Conservation (phyloP, 2,329 filamentous ascomycete species). For the Periconia macrospinosa region DNA sequence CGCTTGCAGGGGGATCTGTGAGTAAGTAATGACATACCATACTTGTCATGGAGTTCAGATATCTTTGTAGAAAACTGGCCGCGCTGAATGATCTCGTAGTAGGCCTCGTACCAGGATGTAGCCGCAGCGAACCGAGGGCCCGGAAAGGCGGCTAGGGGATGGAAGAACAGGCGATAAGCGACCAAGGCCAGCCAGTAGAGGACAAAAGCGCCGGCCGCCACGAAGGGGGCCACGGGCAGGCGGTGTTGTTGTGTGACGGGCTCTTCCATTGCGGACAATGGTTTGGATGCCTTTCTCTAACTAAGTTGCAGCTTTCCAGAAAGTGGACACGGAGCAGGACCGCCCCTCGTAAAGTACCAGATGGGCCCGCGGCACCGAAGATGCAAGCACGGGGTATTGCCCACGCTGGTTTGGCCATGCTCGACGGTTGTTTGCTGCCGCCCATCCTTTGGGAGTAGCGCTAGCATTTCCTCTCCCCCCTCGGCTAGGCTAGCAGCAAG, state of each 20-base stretch:
- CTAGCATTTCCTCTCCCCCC: neutral
- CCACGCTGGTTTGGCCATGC: too few relatives aligned
- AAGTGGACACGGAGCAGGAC: neutral
- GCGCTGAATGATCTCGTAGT: conserved; percentile 35
- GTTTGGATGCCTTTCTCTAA: neutral
- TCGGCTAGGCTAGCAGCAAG: too few relatives aligned
- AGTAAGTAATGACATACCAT: conserved; percentile 25
- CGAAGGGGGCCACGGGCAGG: conserved; percentile 9
- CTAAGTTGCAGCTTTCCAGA: neutral
- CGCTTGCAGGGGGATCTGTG: neutral
- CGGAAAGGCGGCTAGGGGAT: conserved; percentile 50
- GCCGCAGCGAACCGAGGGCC: conserved; percentile 43
- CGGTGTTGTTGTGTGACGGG: neutral
- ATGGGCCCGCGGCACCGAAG: neutral
- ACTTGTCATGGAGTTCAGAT: conserved; percentile 32
- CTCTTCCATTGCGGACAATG: conserved; percentile 1
- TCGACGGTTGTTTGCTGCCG: neutral
- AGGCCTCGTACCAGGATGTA: conserved; percentile 39
- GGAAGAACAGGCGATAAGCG: conserved; percentile 47
- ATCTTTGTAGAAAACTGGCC: conserved; percentile 38
- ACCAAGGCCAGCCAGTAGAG: conserved; percentile 22
- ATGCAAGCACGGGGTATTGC: neutral
- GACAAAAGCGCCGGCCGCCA: conserved; percentile 12
- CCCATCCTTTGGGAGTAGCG: neutral
- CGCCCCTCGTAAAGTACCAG: neutral